A percentile compares a stretch with the other conserved stretches of the same genome.
These are phyloP conservation scores for Yarrowia yakushimensis DNA, from an alignment of 805 yeast species.

Conservation along the genomic window DNA sequence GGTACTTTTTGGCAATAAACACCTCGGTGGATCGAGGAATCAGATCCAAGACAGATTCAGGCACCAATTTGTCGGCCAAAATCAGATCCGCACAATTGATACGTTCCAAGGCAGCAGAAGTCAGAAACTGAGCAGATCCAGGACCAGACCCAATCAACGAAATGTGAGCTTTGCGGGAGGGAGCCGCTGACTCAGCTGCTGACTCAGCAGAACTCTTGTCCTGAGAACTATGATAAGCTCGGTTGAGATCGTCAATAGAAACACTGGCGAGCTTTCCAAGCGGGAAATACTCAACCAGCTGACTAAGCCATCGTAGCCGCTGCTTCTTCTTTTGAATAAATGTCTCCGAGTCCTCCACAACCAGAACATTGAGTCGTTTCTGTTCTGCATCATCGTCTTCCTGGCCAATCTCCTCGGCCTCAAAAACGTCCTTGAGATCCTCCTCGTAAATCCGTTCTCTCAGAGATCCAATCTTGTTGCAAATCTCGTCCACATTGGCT, in stretches of 20 bases:
- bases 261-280: constrained; percentile 58
- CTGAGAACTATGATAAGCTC: constrained; percentile 37
- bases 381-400: constrained; percentile 70
- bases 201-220: not conserved
- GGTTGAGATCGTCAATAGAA: constrained; percentile 54
- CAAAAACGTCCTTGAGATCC: constrained; percentile 40
- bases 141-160: constrained; percentile 95
- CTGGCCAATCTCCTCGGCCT: constrained; percentile 45
- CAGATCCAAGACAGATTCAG: constrained; percentile 75
- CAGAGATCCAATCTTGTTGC: constrained; percentile 65
- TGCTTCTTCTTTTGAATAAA: constrained; percentile 45
- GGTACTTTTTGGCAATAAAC: constrained; percentile 89
- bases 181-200: no score
- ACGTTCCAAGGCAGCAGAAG: constrained; percentile 75
- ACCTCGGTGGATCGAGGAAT: constrained; percentile 73
- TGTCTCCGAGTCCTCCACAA: constrained; percentile 53
- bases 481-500: constrained; percentile 60
- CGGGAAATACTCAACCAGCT: constrained; percentile 88
- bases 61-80: constrained; percentile 88
- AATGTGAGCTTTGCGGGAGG: constrained; percentile 39
- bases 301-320: constrained; percentile 80
- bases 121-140: constrained; percentile 76
- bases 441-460: constrained; percentile 54
- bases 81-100: constrained; percentile 79
- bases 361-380: constrained; percentile 56